These are phyloP conservation scores for Cupressus sempervirens DNA, from an alignment of 75 land plant species.

Conservation along the genomic window DNA sequence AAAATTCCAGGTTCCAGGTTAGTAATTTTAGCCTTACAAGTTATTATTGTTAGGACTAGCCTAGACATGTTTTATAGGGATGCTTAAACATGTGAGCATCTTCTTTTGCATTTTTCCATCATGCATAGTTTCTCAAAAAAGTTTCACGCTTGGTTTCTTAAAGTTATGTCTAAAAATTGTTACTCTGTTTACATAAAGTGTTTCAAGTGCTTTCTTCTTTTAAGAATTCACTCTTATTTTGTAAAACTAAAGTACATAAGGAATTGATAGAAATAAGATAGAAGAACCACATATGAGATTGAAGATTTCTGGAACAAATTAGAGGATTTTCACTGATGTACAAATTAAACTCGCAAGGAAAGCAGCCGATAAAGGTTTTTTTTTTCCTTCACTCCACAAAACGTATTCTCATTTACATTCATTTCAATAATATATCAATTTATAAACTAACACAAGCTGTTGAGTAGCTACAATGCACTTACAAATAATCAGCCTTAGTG, in stretches of 20 bases:
- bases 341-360: neutral
- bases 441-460: neutral
- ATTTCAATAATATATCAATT: neutral
- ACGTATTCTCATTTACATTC: neutral
- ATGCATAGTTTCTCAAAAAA: neutral
- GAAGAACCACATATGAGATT: neutral
- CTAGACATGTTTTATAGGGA: too few species aligned
- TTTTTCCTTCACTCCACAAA: neutral
- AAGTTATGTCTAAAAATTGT: too few species aligned
- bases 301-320: neutral
- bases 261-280: neutral
- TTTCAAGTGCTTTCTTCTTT: too few species aligned
- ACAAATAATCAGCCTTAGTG: neutral
- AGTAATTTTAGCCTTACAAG: too few species aligned
- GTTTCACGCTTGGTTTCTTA: too few species aligned
- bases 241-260: neutral
- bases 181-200: too few species aligned
- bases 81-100: neutral
- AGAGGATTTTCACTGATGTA: neutral
- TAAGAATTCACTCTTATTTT: too few species aligned
- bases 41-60: too few species aligned
- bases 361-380: too few species aligned
- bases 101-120: neutral
- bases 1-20: constrained; percentile 30
- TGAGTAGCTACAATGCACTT: neutral